phyloP scores from a whole-genome alignment of 192 early-diverging fungal species.

The Pecoramyces ruminantium region DNA sequence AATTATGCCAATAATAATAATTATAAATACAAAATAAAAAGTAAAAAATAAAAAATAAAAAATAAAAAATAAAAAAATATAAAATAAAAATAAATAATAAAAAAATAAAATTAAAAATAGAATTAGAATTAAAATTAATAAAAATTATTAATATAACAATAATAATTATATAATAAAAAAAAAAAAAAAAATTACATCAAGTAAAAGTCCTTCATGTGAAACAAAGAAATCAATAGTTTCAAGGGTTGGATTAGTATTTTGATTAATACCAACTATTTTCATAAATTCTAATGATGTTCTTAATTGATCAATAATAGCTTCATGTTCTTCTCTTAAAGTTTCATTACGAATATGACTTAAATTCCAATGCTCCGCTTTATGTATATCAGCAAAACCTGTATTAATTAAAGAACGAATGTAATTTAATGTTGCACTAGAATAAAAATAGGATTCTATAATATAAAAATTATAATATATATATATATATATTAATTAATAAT shows the following conservation, averaged over 20 bases:
- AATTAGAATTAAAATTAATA: background rate
- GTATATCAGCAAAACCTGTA: slow-evolving; percentile 79
- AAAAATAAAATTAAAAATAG: background rate
- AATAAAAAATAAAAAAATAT: too few relatives aligned
- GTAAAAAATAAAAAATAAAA: too few relatives aligned
- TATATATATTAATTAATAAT: too few relatives aligned
- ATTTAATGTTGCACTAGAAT: slow-evolving; percentile 91
- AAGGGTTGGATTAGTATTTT: slow-evolving; percentile 23
- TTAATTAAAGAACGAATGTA: slow-evolving; percentile 74
- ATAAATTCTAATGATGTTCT: slow-evolving; percentile 86
- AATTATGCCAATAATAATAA: too few relatives aligned
- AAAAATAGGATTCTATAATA: slow-evolving; percentile 65
- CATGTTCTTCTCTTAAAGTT: slow-evolving; percentile 67
- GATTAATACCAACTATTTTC: slow-evolving; percentile 79
- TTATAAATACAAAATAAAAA: too few relatives aligned
- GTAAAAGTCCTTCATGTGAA: slow-evolving; percentile 88
- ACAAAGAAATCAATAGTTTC: slow-evolving; percentile 79
- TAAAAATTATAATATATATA: too few relatives aligned
- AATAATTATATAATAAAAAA: too few relatives aligned
- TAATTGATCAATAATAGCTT: slow-evolving; percentile 70
- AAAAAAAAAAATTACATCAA: slow-evolving; percentile 27
- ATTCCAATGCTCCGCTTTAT: slow-evolving; percentile 57
- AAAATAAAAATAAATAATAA: too few relatives aligned
- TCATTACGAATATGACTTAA: slow-evolving; percentile 61
- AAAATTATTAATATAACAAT: too few relatives aligned